Evolutionary conservation across 129 eudicot species (phyloP).

Genomic region (Escallonia rubra): DNA sequence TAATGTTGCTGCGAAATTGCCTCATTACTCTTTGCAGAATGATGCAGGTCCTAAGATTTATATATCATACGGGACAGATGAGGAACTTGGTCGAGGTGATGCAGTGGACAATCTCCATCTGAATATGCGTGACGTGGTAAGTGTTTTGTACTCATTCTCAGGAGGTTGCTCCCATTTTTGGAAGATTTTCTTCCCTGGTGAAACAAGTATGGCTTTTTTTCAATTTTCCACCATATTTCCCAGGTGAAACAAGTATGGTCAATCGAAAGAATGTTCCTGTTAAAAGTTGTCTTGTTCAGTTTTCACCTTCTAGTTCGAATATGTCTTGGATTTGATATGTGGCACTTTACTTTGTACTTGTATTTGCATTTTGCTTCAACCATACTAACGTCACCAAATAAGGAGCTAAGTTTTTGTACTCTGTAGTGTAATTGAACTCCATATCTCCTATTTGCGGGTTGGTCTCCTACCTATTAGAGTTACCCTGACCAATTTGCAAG

Average conservation of each 20-base stretch:
- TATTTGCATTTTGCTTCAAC: no score
- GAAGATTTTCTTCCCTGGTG: not conserved
- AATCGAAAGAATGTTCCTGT: no score
- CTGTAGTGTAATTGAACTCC: no score
- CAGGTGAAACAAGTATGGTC: no score
- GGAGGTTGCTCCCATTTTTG: not conserved
- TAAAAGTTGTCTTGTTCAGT: no score
- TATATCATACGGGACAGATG: constrained; percentile 70
- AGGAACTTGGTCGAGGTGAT: constrained; percentile 70
- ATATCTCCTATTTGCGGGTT: no score
- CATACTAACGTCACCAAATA: not conserved
- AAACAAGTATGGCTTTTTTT: no score
- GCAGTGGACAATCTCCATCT: constrained; percentile 66
- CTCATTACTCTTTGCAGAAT: constrained; percentile 87
- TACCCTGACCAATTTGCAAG: not conserved
- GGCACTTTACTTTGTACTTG: no score
- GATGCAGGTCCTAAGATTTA: constrained; percentile 87
- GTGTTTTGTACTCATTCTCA: constrained; percentile 16
- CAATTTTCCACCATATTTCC: no score
- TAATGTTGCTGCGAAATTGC: constrained; percentile 95
- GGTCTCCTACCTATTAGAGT: not conserved
- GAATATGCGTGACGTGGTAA: constrained; percentile 91
- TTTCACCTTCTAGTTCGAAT: no score
- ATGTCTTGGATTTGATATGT: no score
- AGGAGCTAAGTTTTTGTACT: constrained; percentile 2